phyloP scores from a whole-genome alignment of 164 flowering plant genomes.

The Piper longum region DNA sequence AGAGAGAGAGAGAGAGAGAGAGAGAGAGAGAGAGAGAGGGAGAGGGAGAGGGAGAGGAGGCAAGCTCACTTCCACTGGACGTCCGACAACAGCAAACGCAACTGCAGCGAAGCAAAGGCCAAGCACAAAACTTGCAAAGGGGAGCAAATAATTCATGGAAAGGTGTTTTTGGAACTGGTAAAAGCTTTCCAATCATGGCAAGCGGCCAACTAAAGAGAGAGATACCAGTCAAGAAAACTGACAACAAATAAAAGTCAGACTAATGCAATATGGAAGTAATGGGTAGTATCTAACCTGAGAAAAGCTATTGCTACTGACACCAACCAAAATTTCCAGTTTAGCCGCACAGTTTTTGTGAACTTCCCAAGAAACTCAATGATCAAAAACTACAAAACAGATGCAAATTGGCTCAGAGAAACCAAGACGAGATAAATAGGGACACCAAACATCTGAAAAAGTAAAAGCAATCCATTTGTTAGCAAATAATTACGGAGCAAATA shows the following conservation, averaged over 20 bases:
- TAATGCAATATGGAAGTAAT: background rate
- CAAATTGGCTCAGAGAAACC: background rate
- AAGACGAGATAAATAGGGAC: background rate
- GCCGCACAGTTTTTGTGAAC: slow-evolving; percentile 50
- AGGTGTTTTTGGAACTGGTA: slow-evolving; percentile 77
- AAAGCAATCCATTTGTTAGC: background rate
- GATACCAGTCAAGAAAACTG: background rate
- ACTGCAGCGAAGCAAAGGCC: background rate
- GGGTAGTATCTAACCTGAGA: slow-evolving; percentile 36
- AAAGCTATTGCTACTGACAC: slow-evolving; percentile 46
- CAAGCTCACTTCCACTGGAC: background rate
- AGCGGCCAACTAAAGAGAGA: slow-evolving; percentile 70
- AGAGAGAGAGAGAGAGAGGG: too few relatives aligned
- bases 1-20: background rate
- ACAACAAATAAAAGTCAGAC: too few relatives aligned
- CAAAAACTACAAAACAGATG: slow-evolving; percentile 26
- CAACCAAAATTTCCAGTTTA: slow-evolving; percentile 64
- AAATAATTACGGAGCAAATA: background rate
- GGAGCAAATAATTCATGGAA: slow-evolving; percentile 14
- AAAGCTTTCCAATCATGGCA: slow-evolving; percentile 56
- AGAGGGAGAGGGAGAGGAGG: background rate
- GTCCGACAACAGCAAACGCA: background rate
- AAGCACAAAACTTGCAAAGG: slow-evolving; percentile 3
- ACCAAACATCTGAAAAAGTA: background rate
- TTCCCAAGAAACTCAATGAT: slow-evolving; percentile 72